These are phyloP conservation scores for Apophysomyces variabilis DNA, from an alignment of 371 early-diverging fungal genomes.

Conservation along the genomic window DNA sequence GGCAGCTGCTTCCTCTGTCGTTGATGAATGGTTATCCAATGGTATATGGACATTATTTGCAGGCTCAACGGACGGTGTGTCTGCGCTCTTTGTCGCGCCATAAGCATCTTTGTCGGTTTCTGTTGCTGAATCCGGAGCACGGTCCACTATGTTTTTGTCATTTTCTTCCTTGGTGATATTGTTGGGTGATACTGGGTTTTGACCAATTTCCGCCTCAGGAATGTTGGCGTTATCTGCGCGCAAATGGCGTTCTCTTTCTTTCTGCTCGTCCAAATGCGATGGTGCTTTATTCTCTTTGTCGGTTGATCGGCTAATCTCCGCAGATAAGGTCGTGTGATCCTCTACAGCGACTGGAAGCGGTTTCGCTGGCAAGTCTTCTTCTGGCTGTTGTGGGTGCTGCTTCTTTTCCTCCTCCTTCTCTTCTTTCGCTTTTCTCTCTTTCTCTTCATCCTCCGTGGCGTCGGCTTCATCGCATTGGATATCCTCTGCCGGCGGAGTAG, in stretches of 20 bases:
- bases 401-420: not conserved
- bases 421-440: not conserved
- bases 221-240: not conserved
- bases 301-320: not conserved
- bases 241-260: not conserved
- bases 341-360: not conserved
- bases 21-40: not conserved
- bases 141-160: not conserved
- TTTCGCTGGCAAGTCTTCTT: not conserved
- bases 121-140: not conserved
- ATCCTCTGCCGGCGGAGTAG: constrained; percentile 6
- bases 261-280: not conserved
- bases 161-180: not conserved
- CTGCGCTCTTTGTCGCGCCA: too few species aligned
- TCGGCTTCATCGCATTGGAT: not conserved
- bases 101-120: not conserved
- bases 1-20: not conserved
- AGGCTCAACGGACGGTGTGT: too few species aligned
- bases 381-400: not conserved
- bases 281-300: not conserved
- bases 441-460: not conserved
- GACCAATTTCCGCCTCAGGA: constrained; percentile 1
- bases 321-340: constrained; percentile 11
- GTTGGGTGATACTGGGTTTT: not conserved
- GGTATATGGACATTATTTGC: too few species aligned